phyloP scores from a whole-genome alignment of 2,329 filamentous ascomycete species.

The Penicillium sp. region DNA sequence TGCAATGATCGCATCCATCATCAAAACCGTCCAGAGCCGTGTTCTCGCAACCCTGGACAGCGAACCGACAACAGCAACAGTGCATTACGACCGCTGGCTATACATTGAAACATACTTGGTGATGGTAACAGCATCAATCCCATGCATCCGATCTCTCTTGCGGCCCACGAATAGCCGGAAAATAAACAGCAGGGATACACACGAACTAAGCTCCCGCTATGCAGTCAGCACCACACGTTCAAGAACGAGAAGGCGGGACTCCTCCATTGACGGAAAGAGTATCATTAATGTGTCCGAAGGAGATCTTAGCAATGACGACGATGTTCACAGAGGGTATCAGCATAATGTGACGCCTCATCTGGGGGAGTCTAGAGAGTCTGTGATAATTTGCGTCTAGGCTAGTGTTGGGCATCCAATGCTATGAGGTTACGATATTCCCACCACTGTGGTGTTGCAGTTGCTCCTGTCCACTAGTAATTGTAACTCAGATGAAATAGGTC shows the following conservation, averaged over 20 bases:
- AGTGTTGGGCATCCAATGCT: background rate
- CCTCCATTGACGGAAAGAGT: constrained; percentile 19
- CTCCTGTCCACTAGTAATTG: background rate
- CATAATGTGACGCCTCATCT: constrained; percentile 36
- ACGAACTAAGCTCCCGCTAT: constrained; percentile 24
- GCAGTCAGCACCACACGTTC: constrained; percentile 14
- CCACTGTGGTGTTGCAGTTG: background rate
- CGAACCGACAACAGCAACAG: constrained; percentile 32
- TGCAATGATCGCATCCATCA: constrained; percentile 37
- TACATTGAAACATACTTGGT: constrained; percentile 40
- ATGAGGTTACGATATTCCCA: background rate
- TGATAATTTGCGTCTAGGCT: constrained; percentile 17
- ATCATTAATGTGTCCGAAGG: constrained; percentile 19
- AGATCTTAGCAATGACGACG: constrained; percentile 18
- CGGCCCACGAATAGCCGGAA: constrained; percentile 14
- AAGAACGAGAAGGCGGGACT: constrained; percentile 16
- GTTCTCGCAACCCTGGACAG: constrained; percentile 26
- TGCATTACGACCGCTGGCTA: constrained; percentile 37
- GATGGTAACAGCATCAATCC: constrained; percentile 41
- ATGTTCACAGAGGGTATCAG: constrained; percentile 5
- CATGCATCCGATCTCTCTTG: constrained; percentile 36
- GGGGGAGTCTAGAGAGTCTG: constrained; percentile 18
- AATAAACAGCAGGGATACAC: constrained; percentile 17
- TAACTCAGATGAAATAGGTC: background rate
- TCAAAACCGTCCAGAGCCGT: constrained; percentile 33